Evolutionary conservation across 2,329 filamentous ascomycete genomes (phyloP).

Genomic region (Xylogone sp.): DNA sequence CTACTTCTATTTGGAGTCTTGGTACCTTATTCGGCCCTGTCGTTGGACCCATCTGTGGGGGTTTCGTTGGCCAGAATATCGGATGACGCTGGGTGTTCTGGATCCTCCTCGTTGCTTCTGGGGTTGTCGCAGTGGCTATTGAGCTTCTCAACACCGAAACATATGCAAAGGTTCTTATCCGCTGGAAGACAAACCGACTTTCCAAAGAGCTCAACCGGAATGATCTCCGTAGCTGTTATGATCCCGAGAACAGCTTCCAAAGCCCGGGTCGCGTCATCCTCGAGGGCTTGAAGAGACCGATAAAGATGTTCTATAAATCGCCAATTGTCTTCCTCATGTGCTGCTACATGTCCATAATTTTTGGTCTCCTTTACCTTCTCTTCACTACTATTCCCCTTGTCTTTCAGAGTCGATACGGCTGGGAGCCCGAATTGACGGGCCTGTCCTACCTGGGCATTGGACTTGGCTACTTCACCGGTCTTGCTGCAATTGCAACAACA

Average conservation of each 20-base stretch:
- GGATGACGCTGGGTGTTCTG: conserved; percentile 34
- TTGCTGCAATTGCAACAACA: background rate
- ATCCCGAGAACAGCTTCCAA: conserved; percentile 29
- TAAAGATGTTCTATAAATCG: conserved; percentile 37
- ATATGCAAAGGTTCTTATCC: no score
- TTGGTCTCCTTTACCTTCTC: conserved; percentile 51
- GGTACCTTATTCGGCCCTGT: conserved; percentile 37
- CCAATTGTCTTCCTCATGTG: conserved; percentile 49
- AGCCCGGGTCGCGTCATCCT: conserved; percentile 31
- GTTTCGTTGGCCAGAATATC: conserved; percentile 25
- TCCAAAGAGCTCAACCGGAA: conserved; percentile 46
- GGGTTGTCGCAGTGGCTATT: conserved; percentile 30
- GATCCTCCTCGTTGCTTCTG: conserved; percentile 27
- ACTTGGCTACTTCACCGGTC: conserved; percentile 34
- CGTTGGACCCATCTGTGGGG: conserved; percentile 25
- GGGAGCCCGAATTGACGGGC: conserved; percentile 50
- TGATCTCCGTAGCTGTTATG: conserved; percentile 40
- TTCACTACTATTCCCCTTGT: conserved; percentile 56
- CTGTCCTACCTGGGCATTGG: conserved; percentile 46
- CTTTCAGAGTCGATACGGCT: conserved; percentile 49
- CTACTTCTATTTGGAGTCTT: conserved; percentile 56
- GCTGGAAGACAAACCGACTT: conserved; percentile 39
- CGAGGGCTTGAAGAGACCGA: conserved; percentile 33
- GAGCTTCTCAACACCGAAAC: conserved; percentile 45
- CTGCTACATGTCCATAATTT: conserved; percentile 50